Evolutionary conservation across 352 stramenopile genomes (phyloP).

Genomic region (Phytopythium litorale): DNA sequence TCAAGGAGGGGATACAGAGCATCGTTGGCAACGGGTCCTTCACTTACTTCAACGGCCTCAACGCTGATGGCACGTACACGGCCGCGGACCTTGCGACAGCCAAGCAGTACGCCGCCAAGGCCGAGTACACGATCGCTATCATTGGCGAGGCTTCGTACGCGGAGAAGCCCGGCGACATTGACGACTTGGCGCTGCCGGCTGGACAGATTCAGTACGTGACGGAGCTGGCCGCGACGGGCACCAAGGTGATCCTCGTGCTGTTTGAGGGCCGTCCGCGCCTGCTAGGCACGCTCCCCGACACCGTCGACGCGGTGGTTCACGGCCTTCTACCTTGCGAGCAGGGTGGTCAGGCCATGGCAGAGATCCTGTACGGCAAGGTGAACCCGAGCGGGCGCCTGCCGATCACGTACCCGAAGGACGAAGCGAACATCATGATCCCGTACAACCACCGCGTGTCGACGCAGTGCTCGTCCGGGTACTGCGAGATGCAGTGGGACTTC

Average conservation of each 20-base stretch:
- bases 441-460: conserved; percentile 74
- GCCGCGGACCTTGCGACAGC: conserved; percentile 41
- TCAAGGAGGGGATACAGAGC: conserved; percentile 46
- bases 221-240: conserved; percentile 51
- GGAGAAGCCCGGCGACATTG: conserved; percentile 86
- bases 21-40: conserved; percentile 22
- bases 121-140: conserved; percentile 68
- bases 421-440: conserved; percentile 57
- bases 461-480: conserved; percentile 35
- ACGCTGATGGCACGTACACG: conserved; percentile 39
- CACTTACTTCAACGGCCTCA: conserved; percentile 55
- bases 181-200: conserved; percentile 55
- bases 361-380: conserved; percentile 74
- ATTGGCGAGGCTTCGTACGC: conserved; percentile 78
- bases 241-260: conserved; percentile 81
- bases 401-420: conserved; percentile 78
- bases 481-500: conserved; percentile 67
- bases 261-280: conserved; percentile 77
- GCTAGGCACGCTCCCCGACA: conserved; percentile 36
- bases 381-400: conserved; percentile 82
- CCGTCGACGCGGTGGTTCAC: conserved; percentile 67
- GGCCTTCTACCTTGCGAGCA: conserved; percentile 68
- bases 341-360: conserved; percentile 75
- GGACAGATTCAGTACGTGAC: conserved; percentile 77
- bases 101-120: conserved; percentile 39